Evolutionary conservation across 1,284 basidiomycete species (phyloP).

Genomic region (Inonotus hispidus): DNA sequence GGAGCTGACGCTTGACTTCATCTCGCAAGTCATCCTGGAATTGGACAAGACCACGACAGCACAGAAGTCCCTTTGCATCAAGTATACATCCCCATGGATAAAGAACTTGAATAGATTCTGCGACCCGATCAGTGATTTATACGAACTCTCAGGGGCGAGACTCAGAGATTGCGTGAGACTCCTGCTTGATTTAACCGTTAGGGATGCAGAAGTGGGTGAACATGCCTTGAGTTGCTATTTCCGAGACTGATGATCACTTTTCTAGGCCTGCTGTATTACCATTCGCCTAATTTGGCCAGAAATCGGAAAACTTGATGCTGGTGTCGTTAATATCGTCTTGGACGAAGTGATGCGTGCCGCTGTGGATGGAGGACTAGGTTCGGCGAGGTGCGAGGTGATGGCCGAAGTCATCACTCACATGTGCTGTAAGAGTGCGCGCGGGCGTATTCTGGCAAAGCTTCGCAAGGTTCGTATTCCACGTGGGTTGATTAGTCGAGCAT

Average conservation of each 20-base stretch:
- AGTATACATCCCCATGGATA: constrained; percentile 85
- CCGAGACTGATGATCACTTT: constrained; percentile 16
- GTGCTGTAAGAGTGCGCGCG: constrained; percentile 72
- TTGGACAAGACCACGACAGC: constrained; percentile 48
- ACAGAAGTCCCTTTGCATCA: constrained; percentile 66
- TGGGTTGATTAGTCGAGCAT: background rate
- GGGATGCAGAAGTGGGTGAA: constrained; percentile 56
- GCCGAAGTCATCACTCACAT: constrained; percentile 70
- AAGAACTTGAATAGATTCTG: constrained; percentile 71
- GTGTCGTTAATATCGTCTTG: constrained; percentile 64
- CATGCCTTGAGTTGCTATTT: background rate
- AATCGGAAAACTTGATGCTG: constrained; percentile 61
- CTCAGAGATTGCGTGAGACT: constrained; percentile 75
- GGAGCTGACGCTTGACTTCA: constrained; percentile 80
- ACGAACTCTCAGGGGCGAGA: constrained; percentile 64
- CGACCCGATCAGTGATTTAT: constrained; percentile 59
- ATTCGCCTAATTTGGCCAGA: constrained; percentile 76
- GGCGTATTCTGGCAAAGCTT: constrained; percentile 70
- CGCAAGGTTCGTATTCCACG: constrained; percentile 54
- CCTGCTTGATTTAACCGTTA: constrained; percentile 69
- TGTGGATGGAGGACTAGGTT: constrained; percentile 74
- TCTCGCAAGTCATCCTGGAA: constrained; percentile 71
- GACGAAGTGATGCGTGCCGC: constrained; percentile 78
- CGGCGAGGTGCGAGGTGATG: constrained; percentile 68
- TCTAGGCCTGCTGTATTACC: constrained; percentile 60